These are phyloP conservation scores for Rachicladosporium sp. DNA, from an alignment of 2,329 filamentous ascomycete species.

Conservation along the genomic window DNA sequence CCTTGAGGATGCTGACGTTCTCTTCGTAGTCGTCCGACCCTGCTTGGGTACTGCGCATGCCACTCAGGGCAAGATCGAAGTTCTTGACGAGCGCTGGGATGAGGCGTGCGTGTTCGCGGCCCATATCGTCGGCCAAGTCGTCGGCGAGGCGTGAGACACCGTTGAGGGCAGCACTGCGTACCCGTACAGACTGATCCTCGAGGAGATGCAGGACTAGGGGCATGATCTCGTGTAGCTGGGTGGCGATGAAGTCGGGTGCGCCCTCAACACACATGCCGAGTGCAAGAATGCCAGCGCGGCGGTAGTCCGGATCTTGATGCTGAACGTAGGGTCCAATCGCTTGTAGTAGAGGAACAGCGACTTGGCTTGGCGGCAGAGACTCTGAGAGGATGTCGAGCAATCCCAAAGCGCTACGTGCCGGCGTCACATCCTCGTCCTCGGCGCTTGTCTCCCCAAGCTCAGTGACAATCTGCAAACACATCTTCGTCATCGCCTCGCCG, in stretches of 20 bases:
- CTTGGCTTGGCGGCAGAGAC: conserved; percentile 82
- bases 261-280: conserved; percentile 92
- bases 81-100: conserved; percentile 80
- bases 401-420: conserved; percentile 71
- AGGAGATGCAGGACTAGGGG: conserved; percentile 75
- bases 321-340: conserved; percentile 72
- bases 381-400: conserved; percentile 81
- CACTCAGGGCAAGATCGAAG: conserved; percentile 64
- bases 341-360: conserved; percentile 82
- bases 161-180: conserved; percentile 77
- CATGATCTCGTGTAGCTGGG: conserved; percentile 75
- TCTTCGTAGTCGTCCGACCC: conserved; percentile 48
- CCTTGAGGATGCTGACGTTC: conserved; percentile 75
- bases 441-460: conserved; percentile 64
- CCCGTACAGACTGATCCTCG: conserved; percentile 68
- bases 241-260: conserved; percentile 92
- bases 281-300: conserved; percentile 81
- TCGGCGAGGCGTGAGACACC: conserved; percentile 83
- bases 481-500: conserved; percentile 74
- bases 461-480: conserved; percentile 77
- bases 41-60: conserved; percentile 41
- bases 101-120: conserved; percentile 70
- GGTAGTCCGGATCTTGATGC: conserved; percentile 61
- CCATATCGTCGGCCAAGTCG: conserved; percentile 82
- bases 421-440: conserved; percentile 75